A percentile compares a stretch with the other conserved stretches of the same genome.
These are phyloP conservation scores for Botrytis deweyae DNA, from an alignment of 2,329 filamentous ascomycete genomes.

Conservation along the genomic window DNA sequence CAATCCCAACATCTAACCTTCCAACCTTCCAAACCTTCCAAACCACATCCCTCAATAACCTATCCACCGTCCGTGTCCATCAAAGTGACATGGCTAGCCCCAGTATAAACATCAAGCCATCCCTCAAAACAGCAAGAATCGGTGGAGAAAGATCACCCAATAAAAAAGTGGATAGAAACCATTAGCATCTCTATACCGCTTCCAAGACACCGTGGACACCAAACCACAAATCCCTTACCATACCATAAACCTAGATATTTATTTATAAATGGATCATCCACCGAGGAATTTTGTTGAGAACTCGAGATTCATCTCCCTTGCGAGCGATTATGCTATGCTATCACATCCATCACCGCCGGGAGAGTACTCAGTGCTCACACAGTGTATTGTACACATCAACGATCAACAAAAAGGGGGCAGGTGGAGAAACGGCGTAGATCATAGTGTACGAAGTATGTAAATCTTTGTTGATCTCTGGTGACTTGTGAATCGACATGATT, in stretches of 20 bases:
- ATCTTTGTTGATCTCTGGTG: background rate
- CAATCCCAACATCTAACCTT: background rate
- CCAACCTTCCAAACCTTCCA: background rate
- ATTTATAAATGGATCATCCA: background rate
- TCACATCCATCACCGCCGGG: background rate
- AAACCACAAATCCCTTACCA: background rate
- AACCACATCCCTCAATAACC: background rate
- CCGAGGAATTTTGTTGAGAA: conserved; percentile 4
- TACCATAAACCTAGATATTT: background rate
- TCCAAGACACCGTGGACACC: background rate
- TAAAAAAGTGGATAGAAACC: background rate
- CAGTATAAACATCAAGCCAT: background rate
- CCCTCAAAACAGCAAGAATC: background rate
- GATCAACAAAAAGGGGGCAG: background rate
- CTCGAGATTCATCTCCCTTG: background rate
- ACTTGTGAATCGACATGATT: background rate
- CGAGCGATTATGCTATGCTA: background rate
- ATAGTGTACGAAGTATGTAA: background rate
- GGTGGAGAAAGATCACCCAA: conserved; percentile 4
- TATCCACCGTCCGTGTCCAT: background rate
- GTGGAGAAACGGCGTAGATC: background rate
- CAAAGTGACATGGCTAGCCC: background rate
- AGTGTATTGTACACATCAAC: background rate
- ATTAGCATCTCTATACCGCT: background rate
- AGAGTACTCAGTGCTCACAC: background rate